Percentiles rank a stretch among this genome's conserved stretches.
These are phyloP conservation scores for Trichophyton mentagrophytes DNA, from an alignment of 2,329 filamentous ascomycete genomes.

Conservation along the genomic window DNA sequence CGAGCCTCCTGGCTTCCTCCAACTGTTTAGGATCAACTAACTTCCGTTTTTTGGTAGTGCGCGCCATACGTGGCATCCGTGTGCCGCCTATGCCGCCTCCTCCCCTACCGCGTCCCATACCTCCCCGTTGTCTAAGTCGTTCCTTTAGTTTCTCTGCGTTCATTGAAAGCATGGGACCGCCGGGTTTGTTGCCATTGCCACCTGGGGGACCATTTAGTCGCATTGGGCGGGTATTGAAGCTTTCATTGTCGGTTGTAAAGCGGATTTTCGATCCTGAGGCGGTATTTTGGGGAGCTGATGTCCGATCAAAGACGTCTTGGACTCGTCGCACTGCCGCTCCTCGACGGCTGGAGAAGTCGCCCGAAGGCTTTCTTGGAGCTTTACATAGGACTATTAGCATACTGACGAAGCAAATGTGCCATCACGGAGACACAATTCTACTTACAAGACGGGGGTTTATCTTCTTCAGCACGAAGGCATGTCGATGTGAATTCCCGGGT, in stretches of 20 bases:
- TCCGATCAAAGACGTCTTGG: neutral
- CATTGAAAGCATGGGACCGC: neutral
- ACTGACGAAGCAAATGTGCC: neutral
- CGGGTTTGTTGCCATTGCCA: neutral
- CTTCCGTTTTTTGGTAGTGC: neutral
- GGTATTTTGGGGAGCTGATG: neutral
- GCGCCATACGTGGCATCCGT: neutral
- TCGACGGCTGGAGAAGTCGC: neutral
- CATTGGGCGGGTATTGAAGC: neutral
- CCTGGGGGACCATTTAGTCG: neutral
- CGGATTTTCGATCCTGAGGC: neutral
- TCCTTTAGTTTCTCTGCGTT: neutral
- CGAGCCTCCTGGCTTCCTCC: neutral
- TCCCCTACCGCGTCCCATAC: neutral
- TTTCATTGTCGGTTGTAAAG: neutral
- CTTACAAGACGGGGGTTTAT: neutral
- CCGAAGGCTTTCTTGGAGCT: neutral
- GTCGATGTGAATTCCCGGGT: conserved; percentile 3
- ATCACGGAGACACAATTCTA: neutral
- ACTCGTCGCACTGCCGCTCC: neutral
- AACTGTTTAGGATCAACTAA: neutral
- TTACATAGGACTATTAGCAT: neutral
- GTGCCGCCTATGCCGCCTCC: neutral
- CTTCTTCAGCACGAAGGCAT: neutral
- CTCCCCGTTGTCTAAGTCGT: neutral